A percentile compares a stretch with the other conserved stretches of the same genome.
Evolutionary conservation across 495 filamentous ascomycete genomes (phyloP).

Genomic region (Talaromyces nanjingensis): DNA sequence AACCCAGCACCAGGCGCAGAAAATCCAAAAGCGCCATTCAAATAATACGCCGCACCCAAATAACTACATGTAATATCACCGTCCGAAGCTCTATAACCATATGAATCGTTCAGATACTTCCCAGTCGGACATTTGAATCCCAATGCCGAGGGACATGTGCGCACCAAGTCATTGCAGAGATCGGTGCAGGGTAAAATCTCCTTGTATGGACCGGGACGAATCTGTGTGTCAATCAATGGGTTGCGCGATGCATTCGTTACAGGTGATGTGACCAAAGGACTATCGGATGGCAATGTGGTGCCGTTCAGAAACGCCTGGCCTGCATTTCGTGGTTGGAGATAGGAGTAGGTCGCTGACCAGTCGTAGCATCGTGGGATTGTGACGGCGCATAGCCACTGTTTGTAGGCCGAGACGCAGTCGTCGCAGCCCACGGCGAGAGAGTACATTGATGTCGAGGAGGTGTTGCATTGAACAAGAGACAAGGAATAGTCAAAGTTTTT

Average conservation of each 20-base stretch:
- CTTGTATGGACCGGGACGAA: constrained; percentile 86
- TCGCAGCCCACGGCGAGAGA: constrained; percentile 69
- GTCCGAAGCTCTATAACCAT: constrained; percentile 44
- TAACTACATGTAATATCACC: constrained; percentile 51
- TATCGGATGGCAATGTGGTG: constrained; percentile 33
- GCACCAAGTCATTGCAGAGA: constrained; percentile 75
- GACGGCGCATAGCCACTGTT: constrained; percentile 89
- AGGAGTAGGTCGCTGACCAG: constrained; percentile 49
- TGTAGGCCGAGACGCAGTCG: constrained; percentile 77
- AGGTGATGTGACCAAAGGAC: constrained; percentile 22
- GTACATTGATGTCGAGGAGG: constrained; percentile 61
- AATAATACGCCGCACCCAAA: constrained; percentile 46
- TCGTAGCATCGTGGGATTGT: constrained; percentile 87
- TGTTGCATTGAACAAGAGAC: constrained; percentile 78
- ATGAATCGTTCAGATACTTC: constrained; percentile 54
- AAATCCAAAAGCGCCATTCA: constrained; percentile 19
- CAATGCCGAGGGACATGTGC: constrained; percentile 73
- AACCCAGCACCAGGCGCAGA: background rate
- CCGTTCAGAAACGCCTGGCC: constrained; percentile 63
- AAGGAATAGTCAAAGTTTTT: constrained; percentile 74
- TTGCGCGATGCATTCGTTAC: constrained; percentile 55
- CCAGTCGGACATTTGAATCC: constrained; percentile 69
- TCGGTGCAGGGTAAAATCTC: constrained; percentile 83
- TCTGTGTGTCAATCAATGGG: constrained; percentile 56
- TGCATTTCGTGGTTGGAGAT: constrained; percentile 63